These are phyloP conservation scores for Kwoniella shivajii DNA, from an alignment of 1,284 basidiomycete genomes.

Conservation along the genomic window DNA sequence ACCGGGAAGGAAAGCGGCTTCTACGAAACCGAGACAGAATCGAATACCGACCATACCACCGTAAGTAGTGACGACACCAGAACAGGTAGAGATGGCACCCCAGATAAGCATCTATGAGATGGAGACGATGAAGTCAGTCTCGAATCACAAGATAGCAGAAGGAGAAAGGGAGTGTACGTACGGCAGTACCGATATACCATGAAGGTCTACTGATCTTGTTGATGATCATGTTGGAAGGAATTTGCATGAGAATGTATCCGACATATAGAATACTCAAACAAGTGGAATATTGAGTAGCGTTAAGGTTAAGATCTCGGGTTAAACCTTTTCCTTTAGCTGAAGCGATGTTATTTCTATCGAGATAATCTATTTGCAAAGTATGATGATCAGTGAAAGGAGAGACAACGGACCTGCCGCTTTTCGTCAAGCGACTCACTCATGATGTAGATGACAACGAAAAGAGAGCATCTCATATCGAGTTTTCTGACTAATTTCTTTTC, in stretches of 20 bases:
- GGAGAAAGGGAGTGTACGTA: slow-evolving; percentile 13
- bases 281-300: slow-evolving; percentile 68
- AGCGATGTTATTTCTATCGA: slow-evolving; percentile 34
- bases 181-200: slow-evolving; percentile 35
- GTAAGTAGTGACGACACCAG: slow-evolving; percentile 32
- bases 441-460: slow-evolving; percentile 44
- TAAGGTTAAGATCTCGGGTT: slow-evolving; percentile 67
- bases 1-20: slow-evolving; percentile 44
- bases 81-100: slow-evolving; percentile 39
- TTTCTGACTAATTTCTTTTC: slow-evolving; percentile 40
- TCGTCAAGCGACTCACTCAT: slow-evolving; percentile 35
- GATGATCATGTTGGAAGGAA: slow-evolving; percentile 42
- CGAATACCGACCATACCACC: slow-evolving; percentile 37
- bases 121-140: background rate
- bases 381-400: background rate
- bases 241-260: slow-evolving; percentile 33
- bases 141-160: background rate
- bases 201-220: slow-evolving; percentile 39
- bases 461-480: slow-evolving; percentile 35
- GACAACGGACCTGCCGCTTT: background rate
- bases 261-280: slow-evolving; percentile 62
- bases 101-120: slow-evolving; percentile 33
- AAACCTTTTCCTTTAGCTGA: slow-evolving; percentile 55
- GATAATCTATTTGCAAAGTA: slow-evolving; percentile 22
- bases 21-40: slow-evolving; percentile 34